These are phyloP conservation scores for Sporothrix brasiliensis DNA, from an alignment of 2,329 filamentous ascomycete species.

Conservation along the genomic window DNA sequence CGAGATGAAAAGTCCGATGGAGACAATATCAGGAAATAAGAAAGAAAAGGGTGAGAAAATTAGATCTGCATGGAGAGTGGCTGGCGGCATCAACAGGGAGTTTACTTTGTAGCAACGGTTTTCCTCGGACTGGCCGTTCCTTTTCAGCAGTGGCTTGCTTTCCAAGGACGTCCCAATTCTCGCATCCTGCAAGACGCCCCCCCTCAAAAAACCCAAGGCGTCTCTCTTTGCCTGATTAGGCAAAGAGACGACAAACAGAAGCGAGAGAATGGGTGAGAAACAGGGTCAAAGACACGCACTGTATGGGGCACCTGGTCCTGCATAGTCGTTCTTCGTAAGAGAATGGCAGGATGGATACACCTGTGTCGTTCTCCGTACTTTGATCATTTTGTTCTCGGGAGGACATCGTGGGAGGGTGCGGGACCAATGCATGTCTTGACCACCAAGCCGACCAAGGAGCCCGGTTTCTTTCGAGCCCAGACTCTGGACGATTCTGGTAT, in stretches of 20 bases:
- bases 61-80: not conserved
- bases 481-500: not conserved
- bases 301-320: not conserved
- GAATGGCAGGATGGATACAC: not conserved
- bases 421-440: not conserved
- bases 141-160: not conserved
- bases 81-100: not conserved
- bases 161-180: not conserved
- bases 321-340: constrained; percentile 18
- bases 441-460: not conserved
- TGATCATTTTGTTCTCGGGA: not conserved
- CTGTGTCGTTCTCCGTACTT: too few relatives aligned
- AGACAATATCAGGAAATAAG: not conserved
- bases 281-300: not conserved
- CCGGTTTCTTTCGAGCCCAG: not conserved
- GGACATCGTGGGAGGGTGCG: not conserved
- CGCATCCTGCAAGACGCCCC: not conserved
- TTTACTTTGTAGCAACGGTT: not conserved
- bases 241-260: not conserved
- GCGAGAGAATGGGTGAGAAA: not conserved
- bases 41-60: not conserved
- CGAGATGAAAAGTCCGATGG: not conserved
- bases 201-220: not conserved
- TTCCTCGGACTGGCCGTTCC: not conserved
- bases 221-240: not conserved